Evolutionary conservation across 495 filamentous ascomycete genomes (phyloP).

Genomic region (Margaritispora aquatica): DNA sequence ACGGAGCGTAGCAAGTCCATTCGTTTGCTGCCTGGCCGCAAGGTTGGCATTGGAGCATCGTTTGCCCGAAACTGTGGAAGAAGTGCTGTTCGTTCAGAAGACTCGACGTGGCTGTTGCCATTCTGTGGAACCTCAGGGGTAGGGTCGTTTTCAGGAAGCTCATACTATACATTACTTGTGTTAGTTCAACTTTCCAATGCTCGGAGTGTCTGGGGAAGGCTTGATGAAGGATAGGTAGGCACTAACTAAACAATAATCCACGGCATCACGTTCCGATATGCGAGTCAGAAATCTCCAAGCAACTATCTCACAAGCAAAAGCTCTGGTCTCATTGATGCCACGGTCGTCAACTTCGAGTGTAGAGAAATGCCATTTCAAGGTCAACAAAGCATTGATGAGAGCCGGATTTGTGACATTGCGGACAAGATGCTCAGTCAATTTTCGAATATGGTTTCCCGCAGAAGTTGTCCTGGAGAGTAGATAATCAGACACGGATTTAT

Average conservation of each 20-base stretch:
- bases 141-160: constrained; percentile 46
- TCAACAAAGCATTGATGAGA: constrained; percentile 76
- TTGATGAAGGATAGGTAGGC: too few relatives aligned
- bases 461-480: constrained; percentile 37
- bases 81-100: constrained; percentile 16
- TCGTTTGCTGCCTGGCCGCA: constrained; percentile 22
- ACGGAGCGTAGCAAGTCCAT: constrained; percentile 19
- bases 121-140: background rate
- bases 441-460: constrained; percentile 55
- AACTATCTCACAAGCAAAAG: constrained; percentile 83
- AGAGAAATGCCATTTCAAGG: constrained; percentile 72
- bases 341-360: constrained; percentile 56
- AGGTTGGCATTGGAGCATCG: constrained; percentile 7
- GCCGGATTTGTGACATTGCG: constrained; percentile 62
- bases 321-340: constrained; percentile 68
- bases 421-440: constrained; percentile 59
- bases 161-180: too few relatives aligned
- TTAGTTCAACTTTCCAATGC: too few relatives aligned
- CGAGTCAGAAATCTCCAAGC: constrained; percentile 84
- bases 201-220: too few relatives aligned
- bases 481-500: background rate
- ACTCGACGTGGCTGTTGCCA: constrained; percentile 4
- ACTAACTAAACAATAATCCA: constrained; percentile 81
- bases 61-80: constrained; percentile 19
- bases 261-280: constrained; percentile 70